Evolutionary conservation across 2,329 filamentous ascomycete species (phyloP).

Genomic region (Colletotrichum cereale): DNA sequence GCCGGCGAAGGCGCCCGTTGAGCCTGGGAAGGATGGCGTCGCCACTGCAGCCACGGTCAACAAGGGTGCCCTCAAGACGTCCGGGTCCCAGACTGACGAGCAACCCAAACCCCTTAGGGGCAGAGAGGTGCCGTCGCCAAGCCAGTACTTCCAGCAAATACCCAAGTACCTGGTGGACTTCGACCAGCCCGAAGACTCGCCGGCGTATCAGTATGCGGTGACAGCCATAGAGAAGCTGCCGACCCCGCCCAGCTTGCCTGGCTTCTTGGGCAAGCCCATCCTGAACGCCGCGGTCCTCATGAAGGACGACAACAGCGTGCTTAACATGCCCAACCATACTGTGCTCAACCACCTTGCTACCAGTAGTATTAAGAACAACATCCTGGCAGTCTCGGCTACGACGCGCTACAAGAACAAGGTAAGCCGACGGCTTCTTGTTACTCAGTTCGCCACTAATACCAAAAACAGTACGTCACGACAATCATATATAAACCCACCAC

Average conservation of each 20-base stretch:
- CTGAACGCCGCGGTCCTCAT: slow-evolving; percentile 90
- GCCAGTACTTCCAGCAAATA: slow-evolving; percentile 78
- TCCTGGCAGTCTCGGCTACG: slow-evolving; percentile 94
- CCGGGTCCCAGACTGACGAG: slow-evolving; percentile 55
- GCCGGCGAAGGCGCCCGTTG: slow-evolving; percentile 51
- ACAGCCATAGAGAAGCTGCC: slow-evolving; percentile 83
- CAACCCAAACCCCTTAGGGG: slow-evolving; percentile 61
- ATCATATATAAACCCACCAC: slow-evolving; percentile 95
- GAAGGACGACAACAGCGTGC: slow-evolving; percentile 97
- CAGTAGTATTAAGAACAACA: slow-evolving; percentile 97
- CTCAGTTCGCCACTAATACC: slow-evolving; percentile 42
- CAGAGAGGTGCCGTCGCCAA: slow-evolving; percentile 67
- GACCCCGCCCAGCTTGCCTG: slow-evolving; percentile 85
- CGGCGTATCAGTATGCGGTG: slow-evolving; percentile 79
- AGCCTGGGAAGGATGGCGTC: slow-evolving; percentile 48
- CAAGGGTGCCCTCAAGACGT: slow-evolving; percentile 48
- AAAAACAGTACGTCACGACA: slow-evolving; percentile 87
- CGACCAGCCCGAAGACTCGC: slow-evolving; percentile 85
- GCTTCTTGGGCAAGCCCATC: slow-evolving; percentile 94
- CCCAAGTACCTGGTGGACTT: slow-evolving; percentile 89
- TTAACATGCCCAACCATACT: slow-evolving; percentile 97
- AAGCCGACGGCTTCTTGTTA: slow-evolving; percentile 43
- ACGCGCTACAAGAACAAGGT: slow-evolving; percentile 98
- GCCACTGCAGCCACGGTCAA: slow-evolving; percentile 47
- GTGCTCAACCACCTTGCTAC: slow-evolving; percentile 97